These are phyloP conservation scores for Angophora floribunda DNA, from an alignment of 345 rosid genomes.

Conservation along the genomic window DNA sequence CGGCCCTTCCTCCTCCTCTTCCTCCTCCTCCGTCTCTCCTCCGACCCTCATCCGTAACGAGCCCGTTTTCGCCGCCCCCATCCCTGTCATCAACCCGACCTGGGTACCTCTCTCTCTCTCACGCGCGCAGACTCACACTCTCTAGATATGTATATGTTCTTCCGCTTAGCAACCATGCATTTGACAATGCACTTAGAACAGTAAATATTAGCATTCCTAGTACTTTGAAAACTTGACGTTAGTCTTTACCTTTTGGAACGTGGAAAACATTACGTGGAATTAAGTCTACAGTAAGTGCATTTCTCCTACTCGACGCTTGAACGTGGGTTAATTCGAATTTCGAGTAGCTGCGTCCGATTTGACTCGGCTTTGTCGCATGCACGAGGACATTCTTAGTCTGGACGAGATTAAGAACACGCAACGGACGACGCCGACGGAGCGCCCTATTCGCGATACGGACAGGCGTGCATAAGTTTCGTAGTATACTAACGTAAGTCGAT, in stretches of 20 bases:
- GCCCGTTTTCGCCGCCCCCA: slow-evolving; percentile 69
- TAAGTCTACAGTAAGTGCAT: not conserved
- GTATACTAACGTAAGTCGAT: not conserved
- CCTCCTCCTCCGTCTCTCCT: slow-evolving; percentile 13
- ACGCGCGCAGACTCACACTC: not conserved
- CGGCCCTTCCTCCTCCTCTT: slow-evolving; percentile 18
- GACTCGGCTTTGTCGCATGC: not conserved
- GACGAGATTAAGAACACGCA: not conserved
- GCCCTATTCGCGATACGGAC: not conserved
- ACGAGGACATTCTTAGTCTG: not conserved
- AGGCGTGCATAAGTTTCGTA: not conserved
- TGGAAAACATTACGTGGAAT: not conserved
- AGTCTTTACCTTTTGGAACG: not conserved
- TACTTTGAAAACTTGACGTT: not conserved
- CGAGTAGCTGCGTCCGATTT: not conserved
- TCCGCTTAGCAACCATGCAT: not conserved
- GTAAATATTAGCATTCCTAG: not conserved
- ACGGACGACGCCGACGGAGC: not conserved
- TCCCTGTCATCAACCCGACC: slow-evolving; percentile 52
- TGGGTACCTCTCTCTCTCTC: not conserved
- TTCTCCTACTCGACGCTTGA: not conserved
- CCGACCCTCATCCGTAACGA: slow-evolving; percentile 69
- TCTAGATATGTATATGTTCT: not conserved
- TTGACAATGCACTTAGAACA: not conserved
- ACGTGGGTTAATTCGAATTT: not conserved